phyloP scores from a whole-genome alignment of 169 alveolate genomes.

The Plasmodium blacklocki region DNA sequence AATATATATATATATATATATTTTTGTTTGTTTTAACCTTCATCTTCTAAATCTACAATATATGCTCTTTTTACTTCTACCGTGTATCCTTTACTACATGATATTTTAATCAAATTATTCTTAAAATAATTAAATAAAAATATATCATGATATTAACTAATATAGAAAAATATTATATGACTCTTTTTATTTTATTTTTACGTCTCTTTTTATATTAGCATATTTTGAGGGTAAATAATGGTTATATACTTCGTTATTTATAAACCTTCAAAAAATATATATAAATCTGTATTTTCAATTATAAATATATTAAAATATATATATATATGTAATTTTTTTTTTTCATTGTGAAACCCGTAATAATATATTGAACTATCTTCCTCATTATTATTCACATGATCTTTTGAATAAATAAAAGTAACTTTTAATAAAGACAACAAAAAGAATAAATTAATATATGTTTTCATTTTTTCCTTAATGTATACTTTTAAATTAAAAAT shows the following conservation, averaged over 20 bases:
- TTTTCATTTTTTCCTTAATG: slow-evolving; percentile 11
- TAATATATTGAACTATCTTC: slow-evolving; percentile 65
- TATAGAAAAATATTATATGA: not conserved
- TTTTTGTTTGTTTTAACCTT: slow-evolving; percentile 22
- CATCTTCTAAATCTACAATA: slow-evolving; percentile 58
- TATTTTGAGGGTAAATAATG: slow-evolving; percentile 71
- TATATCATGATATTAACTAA: too few relatives aligned
- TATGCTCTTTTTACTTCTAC: slow-evolving; percentile 50
- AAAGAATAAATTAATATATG: not conserved
- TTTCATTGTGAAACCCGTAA: slow-evolving; percentile 45
- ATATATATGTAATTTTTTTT: not conserved
- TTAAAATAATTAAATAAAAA: slow-evolving; percentile 8
- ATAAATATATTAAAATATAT: slow-evolving; percentile 5
- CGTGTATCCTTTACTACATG: slow-evolving; percentile 69
- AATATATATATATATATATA: not conserved
- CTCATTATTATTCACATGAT: slow-evolving; percentile 29
- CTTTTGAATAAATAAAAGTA: slow-evolving; percentile 16
- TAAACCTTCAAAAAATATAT: slow-evolving; percentile 46
- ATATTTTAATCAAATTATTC: slow-evolving; percentile 36
- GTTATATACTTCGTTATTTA: slow-evolving; percentile 69
- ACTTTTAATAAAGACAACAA: slow-evolving; percentile 25
- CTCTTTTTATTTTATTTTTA: slow-evolving; percentile 5
- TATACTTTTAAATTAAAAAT: not conserved
- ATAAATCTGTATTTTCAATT: slow-evolving; percentile 6
- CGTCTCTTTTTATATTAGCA: slow-evolving; percentile 39